Percentiles rank a stretch among this genome's conserved stretches.
Conservation (phyloP, 257 asterid genomes). For the Nicotiana benthamiana region DNA sequence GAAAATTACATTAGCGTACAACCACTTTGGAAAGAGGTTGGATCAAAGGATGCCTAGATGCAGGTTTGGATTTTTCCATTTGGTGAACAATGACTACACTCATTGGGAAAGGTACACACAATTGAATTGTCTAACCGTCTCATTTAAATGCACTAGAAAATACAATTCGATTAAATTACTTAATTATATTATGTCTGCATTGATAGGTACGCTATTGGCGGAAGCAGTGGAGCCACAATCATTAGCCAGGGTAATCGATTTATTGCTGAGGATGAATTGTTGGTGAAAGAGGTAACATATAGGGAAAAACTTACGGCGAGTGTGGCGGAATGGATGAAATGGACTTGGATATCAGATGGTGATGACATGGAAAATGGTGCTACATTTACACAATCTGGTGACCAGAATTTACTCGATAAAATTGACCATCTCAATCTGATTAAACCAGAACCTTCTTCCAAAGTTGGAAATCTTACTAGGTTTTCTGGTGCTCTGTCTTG, state of each 20-base stretch:
- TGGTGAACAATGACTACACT: slow-evolving; percentile 35
- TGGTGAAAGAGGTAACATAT: slow-evolving; percentile 9
- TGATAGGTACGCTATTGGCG: slow-evolving; percentile 13
- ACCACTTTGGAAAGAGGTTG: slow-evolving; percentile 32
- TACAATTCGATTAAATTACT: too few relatives aligned
- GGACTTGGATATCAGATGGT: slow-evolving; percentile 10
- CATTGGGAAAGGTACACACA: slow-evolving; percentile 30
- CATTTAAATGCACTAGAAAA: too few relatives aligned
- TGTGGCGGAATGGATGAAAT: slow-evolving; percentile 5
- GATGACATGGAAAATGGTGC: slow-evolving; percentile 10
- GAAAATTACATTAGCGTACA: slow-evolving; percentile 25
- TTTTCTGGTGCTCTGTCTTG: slow-evolving; percentile 5
- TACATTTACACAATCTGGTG: slow-evolving; percentile 7
- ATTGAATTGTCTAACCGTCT: not conserved
- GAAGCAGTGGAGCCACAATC: slow-evolving; percentile 5
- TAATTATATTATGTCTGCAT: too few relatives aligned
- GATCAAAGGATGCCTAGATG: slow-evolving; percentile 37
- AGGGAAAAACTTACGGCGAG: not conserved
- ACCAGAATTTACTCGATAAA: not conserved
- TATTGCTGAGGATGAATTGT: too few relatives aligned
- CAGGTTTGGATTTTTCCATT: slow-evolving; percentile 27
- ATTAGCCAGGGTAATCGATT: too few relatives aligned
- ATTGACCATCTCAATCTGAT: not conserved
- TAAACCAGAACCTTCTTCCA: not conserved
- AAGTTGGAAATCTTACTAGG: not conserved